Evolutionary conservation across 1,284 basidiomycete genomes (phyloP).

Genomic region (Xerocomus nothofagi): DNA sequence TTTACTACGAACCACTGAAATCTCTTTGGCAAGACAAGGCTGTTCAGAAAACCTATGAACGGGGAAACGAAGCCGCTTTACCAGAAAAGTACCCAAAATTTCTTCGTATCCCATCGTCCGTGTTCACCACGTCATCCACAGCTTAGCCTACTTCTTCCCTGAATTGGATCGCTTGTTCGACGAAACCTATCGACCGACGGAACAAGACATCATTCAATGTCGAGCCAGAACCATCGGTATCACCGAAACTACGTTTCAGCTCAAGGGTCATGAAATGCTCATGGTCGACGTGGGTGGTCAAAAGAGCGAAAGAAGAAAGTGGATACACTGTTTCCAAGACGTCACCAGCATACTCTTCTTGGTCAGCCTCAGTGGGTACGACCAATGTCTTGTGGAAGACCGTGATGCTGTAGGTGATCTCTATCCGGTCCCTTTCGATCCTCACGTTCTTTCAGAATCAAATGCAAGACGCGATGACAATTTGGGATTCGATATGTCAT

Average conservation of each 20-base stretch:
- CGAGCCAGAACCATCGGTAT: slow-evolving; percentile 91
- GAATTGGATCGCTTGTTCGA: slow-evolving; percentile 81
- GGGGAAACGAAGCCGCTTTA: slow-evolving; percentile 84
- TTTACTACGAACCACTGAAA: slow-evolving; percentile 66
- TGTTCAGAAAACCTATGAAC: slow-evolving; percentile 70
- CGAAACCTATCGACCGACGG: slow-evolving; percentile 67
- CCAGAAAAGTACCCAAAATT: slow-evolving; percentile 74
- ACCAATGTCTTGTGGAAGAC: slow-evolving; percentile 93
- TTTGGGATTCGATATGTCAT: slow-evolving; percentile 93
- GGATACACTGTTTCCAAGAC: slow-evolving; percentile 86
- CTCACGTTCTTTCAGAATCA: slow-evolving; percentile 58
- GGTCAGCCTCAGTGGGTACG: slow-evolving; percentile 86
- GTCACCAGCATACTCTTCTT: slow-evolving; percentile 87
- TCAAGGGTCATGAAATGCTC: slow-evolving; percentile 73
- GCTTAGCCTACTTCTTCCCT: slow-evolving; percentile 73
- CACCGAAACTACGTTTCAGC: slow-evolving; percentile 86
- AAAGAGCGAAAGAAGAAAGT: slow-evolving; percentile 86
- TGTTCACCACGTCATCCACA: slow-evolving; percentile 30
- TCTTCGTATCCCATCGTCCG: background rate
- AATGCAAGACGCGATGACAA: slow-evolving; percentile 96
- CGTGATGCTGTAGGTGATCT: slow-evolving; percentile 71
- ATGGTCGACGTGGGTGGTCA: slow-evolving; percentile 93
- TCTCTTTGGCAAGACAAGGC: slow-evolving; percentile 77
- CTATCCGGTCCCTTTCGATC: background rate
- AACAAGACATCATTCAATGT: slow-evolving; percentile 85